Conservation (phyloP, 129 eudicot genomes). For the Ambrosia trifida region DNA sequence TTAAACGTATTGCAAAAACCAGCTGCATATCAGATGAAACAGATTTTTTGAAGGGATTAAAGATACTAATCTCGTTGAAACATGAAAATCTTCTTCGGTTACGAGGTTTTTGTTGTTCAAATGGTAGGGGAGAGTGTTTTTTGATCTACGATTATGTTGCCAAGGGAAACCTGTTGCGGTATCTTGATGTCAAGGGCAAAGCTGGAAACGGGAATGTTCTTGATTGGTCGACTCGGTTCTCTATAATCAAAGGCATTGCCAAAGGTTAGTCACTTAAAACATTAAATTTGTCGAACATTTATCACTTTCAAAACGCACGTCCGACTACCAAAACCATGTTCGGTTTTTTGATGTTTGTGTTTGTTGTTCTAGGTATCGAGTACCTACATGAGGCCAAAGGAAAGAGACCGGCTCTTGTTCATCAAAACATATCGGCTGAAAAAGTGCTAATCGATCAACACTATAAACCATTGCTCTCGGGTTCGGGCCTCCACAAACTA, state of each 20-base stretch:
- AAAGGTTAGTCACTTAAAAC: slow-evolving; percentile 50
- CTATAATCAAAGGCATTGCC: slow-evolving; percentile 83
- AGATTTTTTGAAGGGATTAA: slow-evolving; percentile 84
- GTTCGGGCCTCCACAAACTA: slow-evolving; percentile 79
- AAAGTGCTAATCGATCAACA: slow-evolving; percentile 76
- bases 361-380: slow-evolving; percentile 53
- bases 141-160: slow-evolving; percentile 86
- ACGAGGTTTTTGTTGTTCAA: slow-evolving; percentile 93
- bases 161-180: slow-evolving; percentile 72
- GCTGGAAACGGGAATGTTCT: slow-evolving; percentile 51
- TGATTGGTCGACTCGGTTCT: slow-evolving; percentile 79
- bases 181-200: slow-evolving; percentile 62
- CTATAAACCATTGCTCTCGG: slow-evolving; percentile 67
- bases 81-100: slow-evolving; percentile 71
- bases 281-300: background rate
- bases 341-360: background rate
- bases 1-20: slow-evolving; percentile 72
- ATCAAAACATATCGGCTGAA: slow-evolving; percentile 84
- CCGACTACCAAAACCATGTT: background rate
- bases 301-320: background rate
- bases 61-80: slow-evolving; percentile 58
- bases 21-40: slow-evolving; percentile 83
- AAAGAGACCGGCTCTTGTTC: slow-evolving; percentile 62
- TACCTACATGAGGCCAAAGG: slow-evolving; percentile 66
- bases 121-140: slow-evolving; percentile 93